Conservation (phyloP, 1,284 basidiomycete species). For the Puccinia hordei region DNA sequence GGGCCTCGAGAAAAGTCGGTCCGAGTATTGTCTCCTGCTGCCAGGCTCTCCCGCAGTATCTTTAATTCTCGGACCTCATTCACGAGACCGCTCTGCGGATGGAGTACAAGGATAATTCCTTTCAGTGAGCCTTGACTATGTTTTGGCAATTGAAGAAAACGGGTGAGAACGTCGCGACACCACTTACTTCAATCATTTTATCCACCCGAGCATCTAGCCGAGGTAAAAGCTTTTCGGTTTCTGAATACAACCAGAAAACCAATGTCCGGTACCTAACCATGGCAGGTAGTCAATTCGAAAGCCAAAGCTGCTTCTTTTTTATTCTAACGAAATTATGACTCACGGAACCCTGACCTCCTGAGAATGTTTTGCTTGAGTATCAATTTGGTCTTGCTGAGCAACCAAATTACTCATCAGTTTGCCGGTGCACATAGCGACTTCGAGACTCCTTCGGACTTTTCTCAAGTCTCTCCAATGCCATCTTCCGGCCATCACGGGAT, state of each 20-base stretch:
- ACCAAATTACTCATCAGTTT: constrained; percentile 72
- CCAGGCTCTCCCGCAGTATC: neutral
- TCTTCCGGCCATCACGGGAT: constrained; percentile 73
- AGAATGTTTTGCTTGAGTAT: constrained; percentile 63
- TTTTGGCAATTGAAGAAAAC: constrained; percentile 14
- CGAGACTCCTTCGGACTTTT: constrained; percentile 79
- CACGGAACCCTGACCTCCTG: constrained; percentile 41
- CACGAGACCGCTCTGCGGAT: constrained; percentile 72
- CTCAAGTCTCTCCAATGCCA: constrained; percentile 97
- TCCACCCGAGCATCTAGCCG: constrained; percentile 81
- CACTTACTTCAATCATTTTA: constrained; percentile 77
- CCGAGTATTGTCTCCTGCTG: constrained; percentile 40
- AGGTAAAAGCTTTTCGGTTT: constrained; percentile 67
- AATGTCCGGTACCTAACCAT: constrained; percentile 66
- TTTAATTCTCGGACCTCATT: constrained; percentile 71
- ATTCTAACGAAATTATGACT: constrained; percentile 53
- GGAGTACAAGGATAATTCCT: neutral
- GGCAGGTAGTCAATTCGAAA: neutral
- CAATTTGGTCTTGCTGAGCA: constrained; percentile 63
- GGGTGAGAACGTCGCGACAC: neutral
- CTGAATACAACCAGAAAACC: constrained; percentile 88
- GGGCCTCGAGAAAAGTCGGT: constrained; percentile 77
- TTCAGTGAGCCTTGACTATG: neutral
- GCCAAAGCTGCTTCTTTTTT: too few relatives aligned
- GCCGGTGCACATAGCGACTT: constrained; percentile 75